Evolutionary conservation across 495 filamentous ascomycete genomes (phyloP).

Genomic region (Lasiosphaeris hirsuta): DNA sequence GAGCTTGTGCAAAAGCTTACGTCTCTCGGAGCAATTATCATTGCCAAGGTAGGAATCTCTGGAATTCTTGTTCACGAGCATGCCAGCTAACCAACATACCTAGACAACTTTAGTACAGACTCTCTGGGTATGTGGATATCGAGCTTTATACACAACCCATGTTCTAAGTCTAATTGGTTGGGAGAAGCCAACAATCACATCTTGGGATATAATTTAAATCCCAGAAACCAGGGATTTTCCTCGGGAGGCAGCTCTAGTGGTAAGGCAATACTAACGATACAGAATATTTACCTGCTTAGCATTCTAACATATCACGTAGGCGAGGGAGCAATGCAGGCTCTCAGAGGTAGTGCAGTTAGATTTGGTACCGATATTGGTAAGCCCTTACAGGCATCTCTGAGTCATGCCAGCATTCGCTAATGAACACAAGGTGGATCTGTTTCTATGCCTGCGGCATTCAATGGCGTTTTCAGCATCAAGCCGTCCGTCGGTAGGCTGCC

Average conservation of each 20-base stretch:
- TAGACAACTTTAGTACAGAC: neutral
- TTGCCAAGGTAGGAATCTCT: constrained; percentile 1
- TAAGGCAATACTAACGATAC: neutral
- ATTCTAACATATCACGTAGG: too few relatives aligned
- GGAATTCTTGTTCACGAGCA: neutral
- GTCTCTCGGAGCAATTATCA: neutral
- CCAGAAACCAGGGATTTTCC: neutral
- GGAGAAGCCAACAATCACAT: neutral
- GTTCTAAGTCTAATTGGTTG: neutral
- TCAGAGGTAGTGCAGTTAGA: neutral
- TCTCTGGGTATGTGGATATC: neutral
- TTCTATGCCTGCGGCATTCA: neutral
- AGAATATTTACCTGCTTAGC: too few relatives aligned
- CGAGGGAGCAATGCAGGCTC: neutral
- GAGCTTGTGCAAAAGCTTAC: neutral
- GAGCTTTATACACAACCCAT: neutral
- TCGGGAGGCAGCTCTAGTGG: neutral
- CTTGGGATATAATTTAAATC: neutral
- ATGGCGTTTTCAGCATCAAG: neutral
- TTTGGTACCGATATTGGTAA: neutral
- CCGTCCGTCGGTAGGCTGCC: neutral
- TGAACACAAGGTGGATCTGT: neutral
- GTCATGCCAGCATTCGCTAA: too few relatives aligned
- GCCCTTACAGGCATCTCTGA: too few relatives aligned
- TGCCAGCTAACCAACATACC: neutral